Evolutionary conservation across 2,329 filamentous ascomycete species (phyloP).

Genomic region (Aspergillus persii): DNA sequence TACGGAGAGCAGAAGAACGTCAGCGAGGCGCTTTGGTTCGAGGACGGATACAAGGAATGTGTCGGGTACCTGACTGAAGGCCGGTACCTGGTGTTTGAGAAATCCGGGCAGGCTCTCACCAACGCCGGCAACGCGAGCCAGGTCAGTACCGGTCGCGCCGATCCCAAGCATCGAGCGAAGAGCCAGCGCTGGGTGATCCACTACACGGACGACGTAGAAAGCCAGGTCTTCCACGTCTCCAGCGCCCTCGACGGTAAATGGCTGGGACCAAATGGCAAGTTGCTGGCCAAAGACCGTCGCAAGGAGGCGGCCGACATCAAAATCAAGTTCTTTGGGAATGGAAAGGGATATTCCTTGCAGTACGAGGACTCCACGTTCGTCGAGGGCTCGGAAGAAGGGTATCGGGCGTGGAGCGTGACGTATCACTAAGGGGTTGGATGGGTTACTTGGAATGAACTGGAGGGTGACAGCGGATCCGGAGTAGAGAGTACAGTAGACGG

Average conservation of each 20-base stretch:
- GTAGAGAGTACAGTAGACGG: too few relatives aligned
- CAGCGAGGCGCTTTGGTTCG: slow-evolving; percentile 39
- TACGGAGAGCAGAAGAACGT: slow-evolving; percentile 45
- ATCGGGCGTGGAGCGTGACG: slow-evolving; percentile 33
- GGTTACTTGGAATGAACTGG: too few relatives aligned
- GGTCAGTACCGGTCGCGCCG: slow-evolving; percentile 25
- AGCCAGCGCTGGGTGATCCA: slow-evolving; percentile 54
- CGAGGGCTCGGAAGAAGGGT: slow-evolving; percentile 15
- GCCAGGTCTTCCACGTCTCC: slow-evolving; percentile 39
- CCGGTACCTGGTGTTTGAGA: slow-evolving; percentile 54
- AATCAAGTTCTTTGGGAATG: slow-evolving; percentile 36
- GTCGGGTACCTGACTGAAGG: slow-evolving; percentile 55
- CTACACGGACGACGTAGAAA: slow-evolving; percentile 33
- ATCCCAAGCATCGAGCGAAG: slow-evolving; percentile 38
- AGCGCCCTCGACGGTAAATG: slow-evolving; percentile 44
- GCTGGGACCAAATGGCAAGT: slow-evolving; percentile 25
- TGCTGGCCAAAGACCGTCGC: slow-evolving; percentile 19
- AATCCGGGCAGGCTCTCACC: slow-evolving; percentile 44
- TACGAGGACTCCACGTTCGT: slow-evolving; percentile 19
- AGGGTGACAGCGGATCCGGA: background rate
- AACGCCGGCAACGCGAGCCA: slow-evolving; percentile 23
- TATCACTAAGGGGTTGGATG: slow-evolving; percentile 21
- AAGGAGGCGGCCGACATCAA: slow-evolving; percentile 27
- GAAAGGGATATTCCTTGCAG: slow-evolving; percentile 34
- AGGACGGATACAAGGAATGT: slow-evolving; percentile 55